Evolutionary conservation across 2,329 filamentous ascomycete species (phyloP).

Genomic region (Phialophora verrucosa): DNA sequence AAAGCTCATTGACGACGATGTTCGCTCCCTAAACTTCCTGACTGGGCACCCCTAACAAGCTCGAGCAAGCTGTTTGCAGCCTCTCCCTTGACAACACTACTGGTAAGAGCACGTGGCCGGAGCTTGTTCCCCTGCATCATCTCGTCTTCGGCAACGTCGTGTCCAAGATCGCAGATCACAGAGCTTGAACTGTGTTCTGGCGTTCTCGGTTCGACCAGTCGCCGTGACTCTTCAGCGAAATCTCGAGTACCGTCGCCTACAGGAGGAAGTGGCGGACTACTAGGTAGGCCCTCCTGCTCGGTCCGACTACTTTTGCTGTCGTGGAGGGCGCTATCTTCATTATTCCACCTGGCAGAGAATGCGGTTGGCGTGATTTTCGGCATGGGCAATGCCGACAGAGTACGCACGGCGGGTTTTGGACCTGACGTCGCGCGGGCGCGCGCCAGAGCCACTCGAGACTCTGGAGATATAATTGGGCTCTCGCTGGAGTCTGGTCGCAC

Average conservation of each 20-base stretch:
- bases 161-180: background rate
- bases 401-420: conserved; percentile 24
- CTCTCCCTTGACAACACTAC: conserved; percentile 40
- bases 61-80: conserved; percentile 38
- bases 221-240: background rate
- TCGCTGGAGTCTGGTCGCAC: conserved; percentile 14
- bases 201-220: conserved; percentile 21
- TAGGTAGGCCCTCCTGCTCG: conserved; percentile 17
- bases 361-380: conserved; percentile 35
- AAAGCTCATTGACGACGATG: background rate
- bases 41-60: conserved; percentile 33
- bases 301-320: background rate
- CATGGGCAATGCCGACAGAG: conserved; percentile 28
- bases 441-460: conserved; percentile 32
- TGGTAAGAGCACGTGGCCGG: conserved; percentile 30
- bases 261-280: conserved; percentile 30
- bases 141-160: background rate
- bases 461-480: conserved; percentile 12
- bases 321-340: conserved; percentile 6
- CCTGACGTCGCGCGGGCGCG: conserved; percentile 36
- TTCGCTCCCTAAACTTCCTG: conserved; percentile 23
- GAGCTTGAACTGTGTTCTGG: conserved; percentile 33
- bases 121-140: conserved; percentile 10
- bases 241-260: background rate
- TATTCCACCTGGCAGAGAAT: conserved; percentile 32